These are phyloP conservation scores for Wickerhamomyces pijperi DNA, from an alignment of 805 yeast genomes.

Conservation along the genomic window DNA sequence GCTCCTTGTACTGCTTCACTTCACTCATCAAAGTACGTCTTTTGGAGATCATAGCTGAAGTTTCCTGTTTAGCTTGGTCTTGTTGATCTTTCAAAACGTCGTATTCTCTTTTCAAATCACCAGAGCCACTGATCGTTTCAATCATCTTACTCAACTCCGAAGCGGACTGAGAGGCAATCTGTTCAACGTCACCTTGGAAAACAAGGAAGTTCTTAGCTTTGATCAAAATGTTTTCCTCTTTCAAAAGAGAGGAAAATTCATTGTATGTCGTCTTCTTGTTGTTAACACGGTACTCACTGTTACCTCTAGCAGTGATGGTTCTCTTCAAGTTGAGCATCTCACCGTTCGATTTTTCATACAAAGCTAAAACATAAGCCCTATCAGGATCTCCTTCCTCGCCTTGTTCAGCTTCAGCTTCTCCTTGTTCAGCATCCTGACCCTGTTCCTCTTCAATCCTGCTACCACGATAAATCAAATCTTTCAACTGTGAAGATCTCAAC, in stretches of 20 bases:
- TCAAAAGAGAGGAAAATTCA: conserved; percentile 56
- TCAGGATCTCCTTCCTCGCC: conserved; percentile 16
- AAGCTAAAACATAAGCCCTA: conserved; percentile 69
- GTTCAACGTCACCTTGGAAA: conserved; percentile 95
- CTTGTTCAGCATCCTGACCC: conserved; percentile 14
- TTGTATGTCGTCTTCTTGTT: conserved; percentile 46
- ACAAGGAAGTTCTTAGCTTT: conserved; percentile 88
- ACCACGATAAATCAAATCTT: conserved; percentile 78
- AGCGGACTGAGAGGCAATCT: conserved; percentile 80
- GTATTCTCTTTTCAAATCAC: conserved; percentile 55
- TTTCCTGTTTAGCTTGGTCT: conserved; percentile 52
- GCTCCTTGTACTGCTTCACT: conserved; percentile 66
- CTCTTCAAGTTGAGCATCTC: conserved; percentile 52
- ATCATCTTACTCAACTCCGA: conserved; percentile 59
- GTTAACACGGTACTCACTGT: conserved; percentile 60
- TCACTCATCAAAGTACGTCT: conserved; percentile 65
- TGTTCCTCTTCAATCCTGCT: conserved; percentile 22
- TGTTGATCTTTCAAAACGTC: conserved; percentile 51
- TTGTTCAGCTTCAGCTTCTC: conserved; percentile 14
- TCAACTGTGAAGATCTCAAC: conserved; percentile 60
- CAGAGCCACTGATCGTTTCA: conserved; percentile 79
- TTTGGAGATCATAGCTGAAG: conserved; percentile 54
- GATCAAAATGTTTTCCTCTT: conserved; percentile 69
- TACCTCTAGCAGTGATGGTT: conserved; percentile 44
- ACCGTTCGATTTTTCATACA: conserved; percentile 56